Evolutionary conservation across 1,139 yeast species (phyloP).

Genomic region (Tardiomyces blankii): DNA sequence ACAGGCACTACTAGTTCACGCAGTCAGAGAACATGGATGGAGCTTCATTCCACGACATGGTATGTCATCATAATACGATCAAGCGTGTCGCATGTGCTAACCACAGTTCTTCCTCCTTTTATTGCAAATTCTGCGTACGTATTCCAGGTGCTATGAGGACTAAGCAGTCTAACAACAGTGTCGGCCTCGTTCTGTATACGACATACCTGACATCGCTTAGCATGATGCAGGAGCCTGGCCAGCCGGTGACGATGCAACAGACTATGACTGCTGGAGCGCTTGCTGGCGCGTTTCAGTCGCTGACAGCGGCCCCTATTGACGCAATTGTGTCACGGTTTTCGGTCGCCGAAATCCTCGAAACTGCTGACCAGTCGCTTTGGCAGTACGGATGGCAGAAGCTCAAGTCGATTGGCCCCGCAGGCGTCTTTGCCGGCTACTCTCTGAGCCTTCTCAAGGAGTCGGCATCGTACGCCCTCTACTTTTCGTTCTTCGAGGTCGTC

Average conservation of each 20-base stretch:
- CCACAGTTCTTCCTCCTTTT: constrained; percentile 55
- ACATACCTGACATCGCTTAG: constrained; percentile 47
- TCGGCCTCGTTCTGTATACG: constrained; percentile 78
- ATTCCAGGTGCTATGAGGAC: not conserved
- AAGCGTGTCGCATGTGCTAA: constrained; percentile 3
- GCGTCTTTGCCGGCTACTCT: constrained; percentile 84
- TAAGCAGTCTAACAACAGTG: constrained; percentile 14
- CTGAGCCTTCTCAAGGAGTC: constrained; percentile 71
- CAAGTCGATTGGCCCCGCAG: constrained; percentile 63
- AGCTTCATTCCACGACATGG: constrained; percentile 52
- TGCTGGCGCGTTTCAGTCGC: constrained; percentile 78
- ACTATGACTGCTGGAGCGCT: constrained; percentile 72
- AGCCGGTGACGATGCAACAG: constrained; percentile 33
- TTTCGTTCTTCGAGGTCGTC: constrained; percentile 73
- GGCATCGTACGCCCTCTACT: constrained; percentile 77
- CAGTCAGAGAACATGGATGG: constrained; percentile 76
- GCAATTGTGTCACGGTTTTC: constrained; percentile 78
- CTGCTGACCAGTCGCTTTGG: constrained; percentile 67
- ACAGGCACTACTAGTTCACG: constrained; percentile 56
- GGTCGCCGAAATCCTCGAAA: constrained; percentile 59
- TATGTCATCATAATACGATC: constrained; percentile 5
- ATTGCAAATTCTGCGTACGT: constrained; percentile 62
- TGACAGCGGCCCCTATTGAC: constrained; percentile 93
- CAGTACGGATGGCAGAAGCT: constrained; percentile 58
- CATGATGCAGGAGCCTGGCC: constrained; percentile 11